Evolutionary conservation across 345 rosid species (phyloP).

Genomic region (Aurinia saxatilis): DNA sequence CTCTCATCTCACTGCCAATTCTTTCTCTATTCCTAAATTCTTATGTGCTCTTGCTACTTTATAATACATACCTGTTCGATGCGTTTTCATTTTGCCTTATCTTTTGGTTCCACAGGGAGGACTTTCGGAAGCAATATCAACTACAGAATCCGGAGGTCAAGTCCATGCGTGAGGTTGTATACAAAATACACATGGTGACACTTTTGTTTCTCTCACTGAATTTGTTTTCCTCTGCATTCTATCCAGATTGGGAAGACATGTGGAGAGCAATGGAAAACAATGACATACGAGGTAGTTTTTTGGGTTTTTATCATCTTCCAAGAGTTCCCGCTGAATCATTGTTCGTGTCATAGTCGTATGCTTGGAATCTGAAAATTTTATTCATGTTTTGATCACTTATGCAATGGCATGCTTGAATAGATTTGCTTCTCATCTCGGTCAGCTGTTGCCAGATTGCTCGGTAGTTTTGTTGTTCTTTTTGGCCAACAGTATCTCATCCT

Average conservation of each 20-base stretch:
- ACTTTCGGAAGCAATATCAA: conserved; percentile 81
- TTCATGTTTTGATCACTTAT: neutral
- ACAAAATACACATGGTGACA: neutral
- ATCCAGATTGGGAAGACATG: conserved; percentile 88
- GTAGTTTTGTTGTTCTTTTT: neutral
- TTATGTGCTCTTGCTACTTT: neutral
- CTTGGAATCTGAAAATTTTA: neutral
- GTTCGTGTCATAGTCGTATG: neutral
- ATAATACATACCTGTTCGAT: neutral
- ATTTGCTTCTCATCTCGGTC: neutral
- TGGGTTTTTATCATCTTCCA: neutral
- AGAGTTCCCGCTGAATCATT: neutral
- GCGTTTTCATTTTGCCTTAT: neutral
- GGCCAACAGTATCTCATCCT: neutral
- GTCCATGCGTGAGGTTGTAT: conserved; percentile 77
- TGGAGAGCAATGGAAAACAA: conserved; percentile 92
- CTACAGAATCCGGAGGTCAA: conserved; percentile 80
- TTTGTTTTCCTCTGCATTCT: neutral
- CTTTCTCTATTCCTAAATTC: neutral
- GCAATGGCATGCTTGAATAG: neutral
- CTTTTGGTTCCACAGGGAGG: conserved; percentile 47
- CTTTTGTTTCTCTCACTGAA: conserved; percentile 1
- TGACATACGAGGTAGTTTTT: conserved; percentile 65
- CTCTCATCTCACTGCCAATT: neutral
- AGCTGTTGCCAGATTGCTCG: neutral